These are phyloP conservation scores for Escovopsis weberi DNA, from an alignment of 2,329 filamentous ascomycete genomes.

Conservation along the genomic window DNA sequence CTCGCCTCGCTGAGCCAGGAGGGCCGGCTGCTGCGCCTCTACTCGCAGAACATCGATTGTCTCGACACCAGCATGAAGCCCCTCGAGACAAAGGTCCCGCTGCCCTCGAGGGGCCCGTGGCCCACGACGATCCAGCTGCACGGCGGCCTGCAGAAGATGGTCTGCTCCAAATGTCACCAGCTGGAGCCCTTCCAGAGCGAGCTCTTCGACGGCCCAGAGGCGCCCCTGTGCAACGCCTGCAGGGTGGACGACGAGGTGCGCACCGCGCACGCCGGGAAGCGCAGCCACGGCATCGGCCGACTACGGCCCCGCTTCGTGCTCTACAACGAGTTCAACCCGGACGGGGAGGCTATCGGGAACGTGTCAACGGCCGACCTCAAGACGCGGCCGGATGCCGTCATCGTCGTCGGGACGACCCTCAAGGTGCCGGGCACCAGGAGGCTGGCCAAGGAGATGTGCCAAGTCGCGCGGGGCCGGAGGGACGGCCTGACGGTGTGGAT, in stretches of 20 bases:
- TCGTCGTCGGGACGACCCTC: slow-evolving; percentile 89
- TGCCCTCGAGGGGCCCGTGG: slow-evolving; percentile 78
- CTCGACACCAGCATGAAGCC: slow-evolving; percentile 77
- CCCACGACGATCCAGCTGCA: slow-evolving; percentile 87
- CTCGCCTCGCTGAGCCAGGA: slow-evolving; percentile 80
- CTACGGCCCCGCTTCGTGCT: slow-evolving; percentile 86
- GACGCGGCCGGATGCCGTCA: slow-evolving; percentile 72
- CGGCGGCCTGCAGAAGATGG: slow-evolving; percentile 88
- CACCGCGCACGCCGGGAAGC: slow-evolving; percentile 62
- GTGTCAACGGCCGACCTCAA: slow-evolving; percentile 79
- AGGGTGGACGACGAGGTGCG: slow-evolving; percentile 61
- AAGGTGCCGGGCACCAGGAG: slow-evolving; percentile 88
- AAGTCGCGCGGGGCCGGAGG: slow-evolving; percentile 64
- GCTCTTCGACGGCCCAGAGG: slow-evolving; percentile 70
- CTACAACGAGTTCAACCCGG: slow-evolving; percentile 94
- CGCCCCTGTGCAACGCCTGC: slow-evolving; percentile 68
- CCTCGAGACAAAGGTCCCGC: slow-evolving; percentile 64
- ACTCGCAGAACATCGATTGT: slow-evolving; percentile 94
- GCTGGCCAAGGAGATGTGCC: slow-evolving; percentile 82
- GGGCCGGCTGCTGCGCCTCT: slow-evolving; percentile 74
- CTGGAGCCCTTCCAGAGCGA: slow-evolving; percentile 62
- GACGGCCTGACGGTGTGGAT: slow-evolving; percentile 90
- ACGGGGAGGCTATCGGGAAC: slow-evolving; percentile 88
- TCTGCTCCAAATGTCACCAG: slow-evolving; percentile 81
- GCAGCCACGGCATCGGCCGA: slow-evolving; percentile 84